These are phyloP conservation scores for Asterochloris erici DNA, from an alignment of 139 green algal genomes.

Conservation along the genomic window DNA sequence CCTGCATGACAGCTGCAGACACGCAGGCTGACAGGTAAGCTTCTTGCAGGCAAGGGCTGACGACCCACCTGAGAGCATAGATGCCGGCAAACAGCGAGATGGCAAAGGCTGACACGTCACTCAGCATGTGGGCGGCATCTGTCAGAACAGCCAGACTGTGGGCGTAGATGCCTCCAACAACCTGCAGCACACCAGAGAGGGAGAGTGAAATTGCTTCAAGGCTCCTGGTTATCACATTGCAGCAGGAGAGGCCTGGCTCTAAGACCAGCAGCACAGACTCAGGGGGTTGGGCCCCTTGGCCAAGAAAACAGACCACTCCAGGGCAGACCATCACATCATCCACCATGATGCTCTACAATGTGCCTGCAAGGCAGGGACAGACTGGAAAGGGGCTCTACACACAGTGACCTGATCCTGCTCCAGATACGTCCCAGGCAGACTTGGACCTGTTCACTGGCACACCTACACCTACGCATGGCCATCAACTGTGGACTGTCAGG, in stretches of 20 bases:
- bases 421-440: no score
- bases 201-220: conserved; percentile 18
- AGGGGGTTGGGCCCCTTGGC: neutral
- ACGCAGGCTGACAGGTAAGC: no score
- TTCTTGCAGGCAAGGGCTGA: neutral
- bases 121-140: conserved; percentile 83
- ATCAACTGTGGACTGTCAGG: no score
- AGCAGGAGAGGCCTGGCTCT: neutral
- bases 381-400: no score
- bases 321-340: no score
- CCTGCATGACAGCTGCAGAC: no score
- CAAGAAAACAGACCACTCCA: no score
- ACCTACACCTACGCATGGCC: no score
- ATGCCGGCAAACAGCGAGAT: conserved; percentile 61
- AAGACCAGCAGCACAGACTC: neutral
- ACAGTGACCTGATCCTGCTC: no score
- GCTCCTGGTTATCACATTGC: neutral
- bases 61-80: neutral
- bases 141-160: conserved; percentile 77
- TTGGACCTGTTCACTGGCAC: no score
- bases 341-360: no score
- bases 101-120: conserved; percentile 64
- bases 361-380: no score
- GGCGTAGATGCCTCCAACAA: neutral
- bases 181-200: conserved; percentile 25